Evolutionary conservation across 140 eudicot species (phyloP), one percentile per base, ranked within the genome.

Genomic region (Senecio squalidus): DNA sequence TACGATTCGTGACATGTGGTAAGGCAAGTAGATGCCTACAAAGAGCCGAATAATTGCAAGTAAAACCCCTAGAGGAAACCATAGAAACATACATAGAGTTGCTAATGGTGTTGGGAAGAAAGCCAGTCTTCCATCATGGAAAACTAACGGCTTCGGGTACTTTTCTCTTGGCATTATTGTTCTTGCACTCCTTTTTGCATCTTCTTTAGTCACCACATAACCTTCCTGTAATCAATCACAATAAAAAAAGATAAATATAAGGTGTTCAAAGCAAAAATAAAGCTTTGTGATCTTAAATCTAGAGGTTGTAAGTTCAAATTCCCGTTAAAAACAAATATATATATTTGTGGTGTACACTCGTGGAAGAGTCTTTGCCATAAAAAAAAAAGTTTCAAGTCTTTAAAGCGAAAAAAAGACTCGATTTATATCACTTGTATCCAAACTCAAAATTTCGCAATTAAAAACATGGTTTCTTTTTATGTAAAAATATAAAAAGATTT

Each of bases 81-180:
- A 90, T 65, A 90, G 47, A 75, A 89, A 80, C 95, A 85, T 85
- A 54, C 75, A 27, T 7, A 89, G 76, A 9, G 83, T 73, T 6
- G 89, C 83, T 15, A 73, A 26, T 2, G 97, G 97, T 23, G 97
- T 89, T 7, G 97, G 97, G 20, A 77, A 77, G 67, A 89, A 89
- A 0, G 97, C 97, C 17, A 89, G 81, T 29, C 97, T 73, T 23
- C 97, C 97, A 61, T 89, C 97, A 72, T 89, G 97, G 48, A 89
- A 89, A 3, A 89, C 81, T 31, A 89, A 47, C 6, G 89, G 94
- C 54, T 89, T 89, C 57, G 97, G 97, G 72, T 89, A 89, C 66
- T 60, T 82, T 1, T 78, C 77, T 69, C 82, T 74, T 27, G 97
- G 89, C 81, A 85, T 71, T 8, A 58, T 33, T 39, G 85, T 68